Evolutionary conservation across 2,329 filamentous ascomycete genomes (phyloP).

Genomic region (Colletotrichum zoysiae): DNA sequence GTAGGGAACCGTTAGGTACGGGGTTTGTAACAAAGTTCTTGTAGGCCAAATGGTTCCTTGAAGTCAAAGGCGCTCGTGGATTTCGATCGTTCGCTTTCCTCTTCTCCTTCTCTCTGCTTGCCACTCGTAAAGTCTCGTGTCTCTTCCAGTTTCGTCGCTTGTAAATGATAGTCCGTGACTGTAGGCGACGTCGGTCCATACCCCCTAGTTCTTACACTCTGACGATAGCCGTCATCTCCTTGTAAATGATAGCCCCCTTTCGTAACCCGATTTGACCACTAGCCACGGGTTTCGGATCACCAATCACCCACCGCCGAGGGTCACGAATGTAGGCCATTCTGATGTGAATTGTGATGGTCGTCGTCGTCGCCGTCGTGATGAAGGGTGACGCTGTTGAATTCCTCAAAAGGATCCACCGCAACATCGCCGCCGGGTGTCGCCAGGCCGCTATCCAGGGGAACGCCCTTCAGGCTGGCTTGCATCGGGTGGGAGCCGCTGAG

Average conservation of each 20-base stretch:
- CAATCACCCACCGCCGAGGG: not conserved
- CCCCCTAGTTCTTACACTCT: conserved; percentile 5
- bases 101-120: not conserved
- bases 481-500: conserved; percentile 72
- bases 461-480: conserved; percentile 71
- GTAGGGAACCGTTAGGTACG: conserved; percentile 6
- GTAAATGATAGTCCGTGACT: conserved; percentile 30
- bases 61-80: conserved; percentile 9
- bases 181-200: not conserved
- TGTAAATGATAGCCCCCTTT: not conserved
- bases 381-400: conserved; percentile 98
- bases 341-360: conserved; percentile 51
- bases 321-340: conserved; percentile 43
- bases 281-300: not conserved
- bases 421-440: conserved; percentile 84
- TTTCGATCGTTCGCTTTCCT: conserved; percentile 7
- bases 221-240: not conserved
- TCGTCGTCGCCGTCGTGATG: conserved; percentile 97
- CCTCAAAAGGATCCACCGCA: conserved; percentile 88
- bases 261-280: not conserved
- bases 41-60: conserved; percentile 9
- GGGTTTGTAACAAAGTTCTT: conserved; percentile 12
- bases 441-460: conserved; percentile 87
- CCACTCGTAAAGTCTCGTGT: conserved; percentile 16
- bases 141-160: conserved; percentile 29